A percentile compares a stretch with the other conserved stretches of the same genome.
Conservation (phyloP, 176 grass and related monocot genomes). For the Aegilops speltoides region DNA sequence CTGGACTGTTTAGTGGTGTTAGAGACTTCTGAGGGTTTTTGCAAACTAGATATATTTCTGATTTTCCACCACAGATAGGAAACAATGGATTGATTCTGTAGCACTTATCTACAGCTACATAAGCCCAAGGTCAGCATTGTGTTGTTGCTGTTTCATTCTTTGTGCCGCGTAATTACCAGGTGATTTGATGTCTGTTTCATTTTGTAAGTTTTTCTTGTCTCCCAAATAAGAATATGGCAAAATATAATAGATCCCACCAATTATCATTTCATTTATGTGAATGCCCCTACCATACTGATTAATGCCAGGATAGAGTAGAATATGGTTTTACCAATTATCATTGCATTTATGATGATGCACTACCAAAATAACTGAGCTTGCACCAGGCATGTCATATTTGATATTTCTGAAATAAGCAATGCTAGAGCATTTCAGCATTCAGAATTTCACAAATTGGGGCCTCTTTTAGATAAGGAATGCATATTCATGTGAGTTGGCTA, state of each 20-base stretch:
- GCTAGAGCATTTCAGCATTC: background rate
- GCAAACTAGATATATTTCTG: background rate
- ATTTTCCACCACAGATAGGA: background rate
- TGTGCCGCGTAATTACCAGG: background rate
- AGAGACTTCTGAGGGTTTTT: background rate
- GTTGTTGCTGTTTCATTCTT: background rate
- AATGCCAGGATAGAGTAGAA: background rate
- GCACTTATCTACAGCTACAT: background rate
- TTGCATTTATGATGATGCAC: background rate
- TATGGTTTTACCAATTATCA: background rate
- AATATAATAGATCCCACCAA: background rate
- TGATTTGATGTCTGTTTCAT: background rate
- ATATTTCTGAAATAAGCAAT: slow-evolving; percentile 4
- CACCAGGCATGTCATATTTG: background rate
- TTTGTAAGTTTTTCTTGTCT: background rate
- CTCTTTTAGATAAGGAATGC: background rate
- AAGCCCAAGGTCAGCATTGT: background rate
- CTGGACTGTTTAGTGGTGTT: background rate
- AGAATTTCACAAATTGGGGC: background rate
- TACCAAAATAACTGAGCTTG: background rate
- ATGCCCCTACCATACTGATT: background rate
- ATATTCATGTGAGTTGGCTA: background rate
- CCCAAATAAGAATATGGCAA: background rate
- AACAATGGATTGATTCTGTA: background rate
- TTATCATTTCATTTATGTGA: background rate